phyloP scores from a whole-genome alignment of 2,329 filamentous ascomycete species.

The Cladosporium sp. region DNA sequence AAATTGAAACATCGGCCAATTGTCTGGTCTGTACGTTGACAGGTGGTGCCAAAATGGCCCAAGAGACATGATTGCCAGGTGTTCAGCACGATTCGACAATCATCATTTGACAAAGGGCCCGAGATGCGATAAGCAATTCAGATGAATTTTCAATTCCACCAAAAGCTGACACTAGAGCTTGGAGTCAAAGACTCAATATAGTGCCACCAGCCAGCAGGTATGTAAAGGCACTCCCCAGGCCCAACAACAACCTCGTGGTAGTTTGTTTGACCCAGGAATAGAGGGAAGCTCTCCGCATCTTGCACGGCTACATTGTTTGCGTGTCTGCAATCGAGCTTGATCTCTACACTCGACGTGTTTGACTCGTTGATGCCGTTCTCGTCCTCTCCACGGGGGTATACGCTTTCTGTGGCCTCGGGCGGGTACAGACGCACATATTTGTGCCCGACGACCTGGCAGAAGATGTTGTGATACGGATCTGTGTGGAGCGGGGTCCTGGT shows the following conservation, averaged over 20 bases:
- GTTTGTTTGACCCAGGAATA: slow-evolving; percentile 57
- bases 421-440: slow-evolving; percentile 93
- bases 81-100: no score
- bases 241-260: slow-evolving; percentile 77
- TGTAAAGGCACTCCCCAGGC: slow-evolving; percentile 82
- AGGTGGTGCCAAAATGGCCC: no score
- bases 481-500: slow-evolving; percentile 94
- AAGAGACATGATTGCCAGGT: no score
- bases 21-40: no score
- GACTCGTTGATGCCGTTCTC: slow-evolving; percentile 79
- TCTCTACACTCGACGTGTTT: slow-evolving; percentile 80
- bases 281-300: slow-evolving; percentile 45
- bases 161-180: slow-evolving; percentile 95
- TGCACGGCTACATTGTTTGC: slow-evolving; percentile 8
- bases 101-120: no score
- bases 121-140: no score
- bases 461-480: slow-evolving; percentile 89
- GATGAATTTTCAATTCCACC: slow-evolving; percentile 66
- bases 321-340: slow-evolving; percentile 41
- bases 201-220: slow-evolving; percentile 97
- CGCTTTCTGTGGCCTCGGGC: slow-evolving; percentile 57
- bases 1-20: no score
- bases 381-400: slow-evolving; percentile 65
- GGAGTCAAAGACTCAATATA: slow-evolving; percentile 83
- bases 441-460: slow-evolving; percentile 82